Percentiles rank a stretch among this genome's conserved stretches.
phyloP scores from a whole-genome alignment of 1,139 yeast species.

The Arxiozyma heterogenica region DNA sequence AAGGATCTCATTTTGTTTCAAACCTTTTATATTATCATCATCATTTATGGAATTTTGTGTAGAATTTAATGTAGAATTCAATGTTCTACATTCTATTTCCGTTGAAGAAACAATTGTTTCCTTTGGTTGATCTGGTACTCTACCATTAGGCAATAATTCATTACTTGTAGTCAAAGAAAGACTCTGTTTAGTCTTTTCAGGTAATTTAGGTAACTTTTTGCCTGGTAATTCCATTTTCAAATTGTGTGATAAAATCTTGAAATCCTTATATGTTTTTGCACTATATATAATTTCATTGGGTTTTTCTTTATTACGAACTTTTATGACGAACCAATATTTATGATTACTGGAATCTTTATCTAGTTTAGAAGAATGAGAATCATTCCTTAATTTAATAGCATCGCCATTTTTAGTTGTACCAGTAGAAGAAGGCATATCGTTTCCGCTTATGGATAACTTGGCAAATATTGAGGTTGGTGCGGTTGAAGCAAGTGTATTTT shows the following conservation, averaged over 20 bases:
- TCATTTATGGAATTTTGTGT: background rate
- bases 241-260: conserved; percentile 44
- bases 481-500: conserved; percentile 19
- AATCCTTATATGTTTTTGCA: conserved; percentile 57
- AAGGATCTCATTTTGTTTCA: background rate
- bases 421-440: background rate
- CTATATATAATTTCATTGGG: conserved; percentile 39
- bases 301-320: conserved; percentile 30
- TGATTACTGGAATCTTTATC: background rate
- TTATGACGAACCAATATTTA: conserved; percentile 33
- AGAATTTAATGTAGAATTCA: conserved; percentile 1
- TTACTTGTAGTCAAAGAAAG: conserved; percentile 12
- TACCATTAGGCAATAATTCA: conserved; percentile 5
- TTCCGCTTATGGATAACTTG: conserved; percentile 23
- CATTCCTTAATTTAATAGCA: too few species aligned
- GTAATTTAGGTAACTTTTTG: conserved; percentile 53
- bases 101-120: conserved; percentile 13
- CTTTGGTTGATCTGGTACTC: conserved; percentile 10
- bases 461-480: conserved; percentile 20
- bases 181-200: conserved; percentile 44
- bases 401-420: background rate
- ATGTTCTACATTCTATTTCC: conserved; percentile 1
- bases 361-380: background rate
- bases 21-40: background rate
- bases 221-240: conserved; percentile 61